Evolutionary conservation across 257 asterid species (phyloP), one percentile per base, ranked within the genome.

Genomic region (Salvia hispanica): DNA sequence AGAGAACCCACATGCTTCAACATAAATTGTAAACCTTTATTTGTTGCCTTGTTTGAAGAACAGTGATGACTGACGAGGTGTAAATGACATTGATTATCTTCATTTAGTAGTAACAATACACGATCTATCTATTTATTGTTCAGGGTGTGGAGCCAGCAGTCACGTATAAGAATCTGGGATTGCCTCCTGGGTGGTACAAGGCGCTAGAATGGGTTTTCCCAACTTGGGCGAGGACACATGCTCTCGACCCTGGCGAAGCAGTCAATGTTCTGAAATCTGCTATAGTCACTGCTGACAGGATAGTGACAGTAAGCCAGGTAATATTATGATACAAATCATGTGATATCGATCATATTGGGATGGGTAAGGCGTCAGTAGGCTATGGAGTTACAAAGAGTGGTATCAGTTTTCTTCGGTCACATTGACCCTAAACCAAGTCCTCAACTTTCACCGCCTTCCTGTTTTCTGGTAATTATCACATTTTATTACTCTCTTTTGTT

Each of bases 161-260:
- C 18, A 85, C 96, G 5, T 94, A 76, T 78, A 64, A 62, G 53
- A 85, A 87, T 75, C 60, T 94, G 62, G 99, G 99, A 71, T 69
- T 94, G 71, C 96, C 99, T 10, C 78, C 83, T 13, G 93, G 84
- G 40, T 94, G 99, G 99, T 94, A 94, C 77, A 88, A 84, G 73
- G 96, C 99, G 6, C 68, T 94, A 73, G 99, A 86, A 79, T 94
- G 97, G 96, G 85, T 94, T 16, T 94, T 91, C 46, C 99, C 99
- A 40, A 88, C 89, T 4, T 91, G 99, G 99, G 96, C 99, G 7
- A 85, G 99, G 70, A 79, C 88, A 3, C 99, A 94, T 66, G 99
- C 99, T 56, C 91, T 94, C 16, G 97, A 91, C 74, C 94, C 96
- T n/a, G 99, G 99, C 45, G 96, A 88, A 84, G 95, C 99, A 0